phyloP scores from a whole-genome alignment of 495 filamentous ascomycete species.

The Cryomyces minteri region DNA sequence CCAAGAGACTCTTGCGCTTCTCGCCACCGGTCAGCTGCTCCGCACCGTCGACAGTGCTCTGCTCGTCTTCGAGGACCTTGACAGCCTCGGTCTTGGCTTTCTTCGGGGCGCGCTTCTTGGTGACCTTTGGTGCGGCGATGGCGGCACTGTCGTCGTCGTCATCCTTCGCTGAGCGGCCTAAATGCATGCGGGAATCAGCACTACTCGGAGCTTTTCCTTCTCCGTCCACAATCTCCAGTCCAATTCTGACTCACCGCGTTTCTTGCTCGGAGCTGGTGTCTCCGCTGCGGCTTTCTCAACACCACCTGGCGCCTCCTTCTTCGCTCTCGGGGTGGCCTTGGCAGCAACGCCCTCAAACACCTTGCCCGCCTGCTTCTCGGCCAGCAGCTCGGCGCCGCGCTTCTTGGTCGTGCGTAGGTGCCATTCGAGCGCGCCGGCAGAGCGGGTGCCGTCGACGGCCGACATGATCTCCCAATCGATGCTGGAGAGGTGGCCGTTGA shows the following conservation, averaged over 20 bases:
- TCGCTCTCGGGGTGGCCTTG: not conserved
- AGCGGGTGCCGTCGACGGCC: slow-evolving; percentile 6
- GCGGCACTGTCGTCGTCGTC: too few species aligned
- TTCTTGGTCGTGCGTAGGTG: slow-evolving; percentile 1
- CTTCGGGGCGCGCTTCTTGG: too few species aligned
- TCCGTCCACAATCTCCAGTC: not conserved
- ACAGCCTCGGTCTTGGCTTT: too few species aligned
- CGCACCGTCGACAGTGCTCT: too few species aligned
- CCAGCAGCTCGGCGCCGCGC: not conserved
- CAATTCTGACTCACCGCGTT: not conserved
- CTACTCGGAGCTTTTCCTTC: not conserved
- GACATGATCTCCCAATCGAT: slow-evolving; percentile 6
- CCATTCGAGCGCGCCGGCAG: slow-evolving; percentile 5
- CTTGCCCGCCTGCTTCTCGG: not conserved
- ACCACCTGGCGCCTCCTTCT: not conserved
- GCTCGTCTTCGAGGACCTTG: too few species aligned
- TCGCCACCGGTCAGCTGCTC: too few species aligned
- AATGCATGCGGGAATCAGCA: too few species aligned
- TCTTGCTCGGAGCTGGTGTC: not conserved
- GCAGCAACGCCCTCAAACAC: not conserved
- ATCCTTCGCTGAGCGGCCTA: too few species aligned
- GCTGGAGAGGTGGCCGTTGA: not conserved
- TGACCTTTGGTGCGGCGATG: too few species aligned
- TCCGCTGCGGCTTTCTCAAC: not conserved
- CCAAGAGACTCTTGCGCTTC: too few species aligned